Evolutionary conservation across 768 basidiomycete genomes (phyloP).

Genomic region (Lactarius tabidus): DNA sequence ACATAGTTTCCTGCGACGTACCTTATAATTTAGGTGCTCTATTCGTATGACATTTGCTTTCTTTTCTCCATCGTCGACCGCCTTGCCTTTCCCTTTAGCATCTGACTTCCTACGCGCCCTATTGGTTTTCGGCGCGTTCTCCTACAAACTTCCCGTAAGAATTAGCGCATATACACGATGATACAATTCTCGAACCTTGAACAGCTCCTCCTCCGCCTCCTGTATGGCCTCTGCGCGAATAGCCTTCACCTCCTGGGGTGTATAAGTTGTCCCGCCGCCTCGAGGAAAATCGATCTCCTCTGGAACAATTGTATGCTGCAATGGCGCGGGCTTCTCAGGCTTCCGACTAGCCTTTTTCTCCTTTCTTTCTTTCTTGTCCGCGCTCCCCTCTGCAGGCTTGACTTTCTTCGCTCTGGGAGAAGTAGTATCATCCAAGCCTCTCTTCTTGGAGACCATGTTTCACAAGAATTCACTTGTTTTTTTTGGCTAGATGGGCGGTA

Average conservation of each 20-base stretch:
- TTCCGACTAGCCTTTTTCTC: slow-evolving; percentile 29
- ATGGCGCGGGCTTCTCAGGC: slow-evolving; percentile 32
- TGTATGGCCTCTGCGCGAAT: slow-evolving; percentile 78
- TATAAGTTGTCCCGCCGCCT: slow-evolving; percentile 87
- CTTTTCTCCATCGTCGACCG: slow-evolving; percentile 40
- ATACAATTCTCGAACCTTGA: slow-evolving; percentile 46
- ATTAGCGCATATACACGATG: not conserved
- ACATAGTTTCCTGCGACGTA: slow-evolving; percentile 30
- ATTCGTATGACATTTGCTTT: slow-evolving; percentile 58
- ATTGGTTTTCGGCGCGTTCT: slow-evolving; percentile 36
- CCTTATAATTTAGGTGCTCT: slow-evolving; percentile 94
- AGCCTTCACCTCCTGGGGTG: slow-evolving; percentile 84
- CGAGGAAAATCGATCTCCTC: slow-evolving; percentile 93
- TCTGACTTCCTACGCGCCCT: slow-evolving; percentile 50
- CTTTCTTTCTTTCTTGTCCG: slow-evolving; percentile 30
- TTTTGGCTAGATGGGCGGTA: too few species aligned
- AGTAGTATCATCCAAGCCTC: slow-evolving; percentile 51
- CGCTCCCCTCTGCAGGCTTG: slow-evolving; percentile 37
- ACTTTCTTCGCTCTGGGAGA: slow-evolving; percentile 58
- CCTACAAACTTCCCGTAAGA: slow-evolving; percentile 15
- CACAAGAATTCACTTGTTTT: not conserved
- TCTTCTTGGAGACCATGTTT: slow-evolving; percentile 53
- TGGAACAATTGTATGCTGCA: slow-evolving; percentile 36
- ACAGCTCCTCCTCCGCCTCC: slow-evolving; percentile 80
- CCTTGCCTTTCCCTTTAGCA: slow-evolving; percentile 32